A percentile compares a stretch with the other conserved stretches of the same genome.
Conservation (phyloP, 306 rosid genomes). For the Luffa aegyptiaca region DNA sequence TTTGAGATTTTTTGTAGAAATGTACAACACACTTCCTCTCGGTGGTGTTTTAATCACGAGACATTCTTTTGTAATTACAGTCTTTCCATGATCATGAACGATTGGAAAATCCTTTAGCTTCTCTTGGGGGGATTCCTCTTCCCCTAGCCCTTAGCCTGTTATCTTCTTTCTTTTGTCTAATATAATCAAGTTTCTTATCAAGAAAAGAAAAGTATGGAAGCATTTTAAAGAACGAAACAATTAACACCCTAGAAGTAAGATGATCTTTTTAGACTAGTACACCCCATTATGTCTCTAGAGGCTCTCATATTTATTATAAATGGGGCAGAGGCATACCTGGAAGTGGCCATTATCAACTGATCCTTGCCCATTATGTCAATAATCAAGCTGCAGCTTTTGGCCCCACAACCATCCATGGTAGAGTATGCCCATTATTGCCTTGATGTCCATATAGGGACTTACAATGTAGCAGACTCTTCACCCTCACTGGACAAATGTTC, state of each 20-base stretch:
- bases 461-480: background rate
- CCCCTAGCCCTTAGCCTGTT: too few species aligned
- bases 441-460: background rate
- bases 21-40: too few species aligned
- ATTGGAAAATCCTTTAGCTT: too few species aligned
- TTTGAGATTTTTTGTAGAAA: too few species aligned
- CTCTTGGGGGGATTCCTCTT: too few species aligned
- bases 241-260: background rate
- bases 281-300: background rate
- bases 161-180: too few species aligned
- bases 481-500: background rate
- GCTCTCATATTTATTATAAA: background rate
- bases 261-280: background rate
- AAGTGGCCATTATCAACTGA: background rate
- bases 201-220: too few species aligned
- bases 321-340: background rate
- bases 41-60: too few species aligned
- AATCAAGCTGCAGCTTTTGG: background rate
- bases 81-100: too few species aligned
- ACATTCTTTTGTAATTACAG: too few species aligned
- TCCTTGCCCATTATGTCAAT: background rate
- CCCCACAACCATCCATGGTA: background rate
- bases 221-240: too few species aligned
- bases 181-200: too few species aligned
- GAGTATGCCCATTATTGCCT: background rate